Percentiles rank a stretch among this genome's conserved stretches.
Conservation (phyloP, 2,329 filamentous ascomycete species). For the Fusarium circinatum region DNA sequence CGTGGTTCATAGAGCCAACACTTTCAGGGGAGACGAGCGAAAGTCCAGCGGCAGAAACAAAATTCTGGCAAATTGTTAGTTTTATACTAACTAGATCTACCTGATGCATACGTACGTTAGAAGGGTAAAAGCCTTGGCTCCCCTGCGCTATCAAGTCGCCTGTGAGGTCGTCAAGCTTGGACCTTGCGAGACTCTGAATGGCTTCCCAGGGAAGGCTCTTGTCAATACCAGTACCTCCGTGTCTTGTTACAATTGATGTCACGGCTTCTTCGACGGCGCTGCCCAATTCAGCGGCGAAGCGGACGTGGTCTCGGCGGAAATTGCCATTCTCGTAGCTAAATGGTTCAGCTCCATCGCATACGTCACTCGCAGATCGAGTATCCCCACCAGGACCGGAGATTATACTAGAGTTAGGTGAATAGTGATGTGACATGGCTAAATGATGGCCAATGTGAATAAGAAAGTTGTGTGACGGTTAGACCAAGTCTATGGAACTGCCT, state of each 20-base stretch:
- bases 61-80: neutral
- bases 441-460: neutral
- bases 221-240: neutral
- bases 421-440: neutral
- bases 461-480: neutral
- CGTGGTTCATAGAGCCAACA: neutral
- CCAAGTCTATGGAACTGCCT: neutral
- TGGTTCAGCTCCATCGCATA: neutral
- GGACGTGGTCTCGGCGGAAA: neutral
- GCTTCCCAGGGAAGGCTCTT: neutral
- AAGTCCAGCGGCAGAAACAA: neutral
- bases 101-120: neutral
- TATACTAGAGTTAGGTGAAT: no score
- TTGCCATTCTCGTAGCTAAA: neutral
- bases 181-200: neutral
- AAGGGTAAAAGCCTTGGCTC: neutral
- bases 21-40: neutral
- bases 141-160: neutral
- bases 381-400: neutral
- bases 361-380: neutral
- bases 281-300: neutral
- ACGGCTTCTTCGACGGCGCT: neutral
- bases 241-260: neutral
- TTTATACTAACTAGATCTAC: rapidly evolving
- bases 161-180: neutral